phyloP scores from a whole-genome alignment of 176 grass and related monocot genomes.

The Metroxylon sagu region DNA sequence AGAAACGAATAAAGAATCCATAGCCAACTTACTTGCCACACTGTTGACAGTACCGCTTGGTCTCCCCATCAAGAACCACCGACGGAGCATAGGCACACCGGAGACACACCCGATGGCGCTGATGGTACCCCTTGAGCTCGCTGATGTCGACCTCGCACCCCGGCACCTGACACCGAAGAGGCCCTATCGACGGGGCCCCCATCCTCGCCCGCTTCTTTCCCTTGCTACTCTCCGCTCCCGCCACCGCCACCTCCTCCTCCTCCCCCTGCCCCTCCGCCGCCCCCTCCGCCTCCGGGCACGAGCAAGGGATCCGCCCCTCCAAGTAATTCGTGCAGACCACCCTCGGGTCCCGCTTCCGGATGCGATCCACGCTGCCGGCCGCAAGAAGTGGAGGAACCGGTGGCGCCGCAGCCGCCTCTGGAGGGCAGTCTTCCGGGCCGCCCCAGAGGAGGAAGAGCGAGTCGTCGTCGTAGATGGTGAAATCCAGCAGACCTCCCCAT shows the following conservation, averaged over 20 bases:
- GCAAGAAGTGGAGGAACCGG: neutral
- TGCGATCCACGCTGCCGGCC: constrained; percentile 13
- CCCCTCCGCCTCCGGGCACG: constrained; percentile 88
- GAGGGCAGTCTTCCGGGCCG: neutral
- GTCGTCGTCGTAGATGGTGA: constrained; percentile 38
- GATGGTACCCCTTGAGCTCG: constrained; percentile 89
- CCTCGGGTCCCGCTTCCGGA: constrained; percentile 81
- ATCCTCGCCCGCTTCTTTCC: constrained; percentile 32
- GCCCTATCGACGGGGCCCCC: constrained; percentile 11
- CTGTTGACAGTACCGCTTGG: constrained; percentile 93
- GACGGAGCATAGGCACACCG: constrained; percentile 47
- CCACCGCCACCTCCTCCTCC: constrained; percentile 10
- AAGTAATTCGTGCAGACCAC: constrained; percentile 87
- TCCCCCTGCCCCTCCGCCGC: constrained; percentile 19
- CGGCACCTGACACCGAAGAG: constrained; percentile 81
- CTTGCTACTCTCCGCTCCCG: constrained; percentile 17
- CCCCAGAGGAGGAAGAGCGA: constrained; percentile 54
- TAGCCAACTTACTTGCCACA: constrained; percentile 79
- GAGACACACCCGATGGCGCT: constrained; percentile 77
- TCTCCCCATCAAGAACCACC: constrained; percentile 53
- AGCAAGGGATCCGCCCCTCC: constrained; percentile 71
- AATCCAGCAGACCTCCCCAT: constrained; percentile 71
- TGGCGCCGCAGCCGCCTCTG: constrained; percentile 1
- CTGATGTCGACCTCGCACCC: constrained; percentile 80
- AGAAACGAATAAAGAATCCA: no score